Base-by-base conservation (phyloP, 805 yeast genomes). In the Scheffersomyces coipomensis region DNA sequence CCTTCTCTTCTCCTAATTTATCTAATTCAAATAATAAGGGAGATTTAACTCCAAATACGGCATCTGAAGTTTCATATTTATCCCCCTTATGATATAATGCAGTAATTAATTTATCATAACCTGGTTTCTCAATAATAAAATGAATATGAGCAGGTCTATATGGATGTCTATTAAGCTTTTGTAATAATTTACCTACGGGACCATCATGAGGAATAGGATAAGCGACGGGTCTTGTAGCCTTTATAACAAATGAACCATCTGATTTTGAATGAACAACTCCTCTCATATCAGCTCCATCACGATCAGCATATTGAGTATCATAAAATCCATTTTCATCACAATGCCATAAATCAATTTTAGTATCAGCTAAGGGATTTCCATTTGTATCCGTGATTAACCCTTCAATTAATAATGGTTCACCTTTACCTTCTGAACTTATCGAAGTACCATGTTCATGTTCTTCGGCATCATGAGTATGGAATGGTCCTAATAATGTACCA, bases 201-300 rank as follows among this genome's bases (percentile, higher is more conserved):
- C 71, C 71, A 46, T 64, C 70, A 44, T 54, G 54, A 11, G 70
- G 70, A 33, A 64, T 65, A 17, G 68, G 69, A 38, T 64, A 64
- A 17, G 70, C 51, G 10, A 59, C 60, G 13, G 71, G 71, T 32
- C 50, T 51, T 36, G 61, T 46, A 31, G 66, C 62, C 23, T 47
- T 47, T 24, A 61, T 52, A 16, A 48, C 39, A 42, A 52, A 62
- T 23, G 44, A 37, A 29, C 49, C 56, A 34, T 52, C 53, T 13
- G 24, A 35, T 13, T 38, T 24, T 11, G 52, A 45, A 16, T 26
- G 32, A 29, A 48, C 40, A 19, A 52, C 43, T 12, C 56, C 56
- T 36, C 56, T 39, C 54, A 52, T 45, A 37, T 52, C 55, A 16
- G 55, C 47, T 9, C 42, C 47, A 13, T 43, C 49, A 29, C 55